Evolutionary conservation across 2,329 filamentous ascomycete species (phyloP).

Genomic region (Pseudocercospora eumusae): DNA sequence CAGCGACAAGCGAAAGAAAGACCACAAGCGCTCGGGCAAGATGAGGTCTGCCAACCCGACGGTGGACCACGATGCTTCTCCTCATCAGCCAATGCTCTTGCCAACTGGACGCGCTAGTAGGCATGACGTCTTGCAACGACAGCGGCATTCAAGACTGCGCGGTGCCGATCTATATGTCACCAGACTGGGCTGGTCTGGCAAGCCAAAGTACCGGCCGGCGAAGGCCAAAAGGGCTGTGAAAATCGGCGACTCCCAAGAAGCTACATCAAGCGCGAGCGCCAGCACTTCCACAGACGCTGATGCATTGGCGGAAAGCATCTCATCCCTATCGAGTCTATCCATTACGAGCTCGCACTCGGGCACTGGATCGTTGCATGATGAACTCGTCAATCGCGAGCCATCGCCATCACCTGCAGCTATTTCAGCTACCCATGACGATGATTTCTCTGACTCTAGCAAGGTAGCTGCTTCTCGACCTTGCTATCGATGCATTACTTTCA

Average conservation of each 20-base stretch:
- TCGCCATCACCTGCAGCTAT: slow-evolving; percentile 13
- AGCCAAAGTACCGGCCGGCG: slow-evolving; percentile 15
- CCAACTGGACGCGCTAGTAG: slow-evolving; percentile 36
- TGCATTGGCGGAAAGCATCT: slow-evolving; percentile 16
- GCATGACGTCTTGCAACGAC: slow-evolving; percentile 41
- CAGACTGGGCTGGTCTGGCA: slow-evolving; percentile 42
- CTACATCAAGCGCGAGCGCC: not conserved
- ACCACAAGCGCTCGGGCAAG: slow-evolving; percentile 33
- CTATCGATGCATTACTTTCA: slow-evolving; percentile 55
- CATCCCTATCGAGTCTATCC: slow-evolving; percentile 22
- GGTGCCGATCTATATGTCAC: slow-evolving; percentile 57
- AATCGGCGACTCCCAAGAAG: not conserved
- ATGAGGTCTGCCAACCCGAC: slow-evolving; percentile 16
- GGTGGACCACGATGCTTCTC: slow-evolving; percentile 19
- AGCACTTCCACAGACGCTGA: slow-evolving; percentile 1
- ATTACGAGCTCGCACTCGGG: slow-evolving; percentile 22
- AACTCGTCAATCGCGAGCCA: slow-evolving; percentile 41
- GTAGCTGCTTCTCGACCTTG: slow-evolving; percentile 51
- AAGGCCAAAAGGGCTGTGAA: slow-evolving; percentile 1
- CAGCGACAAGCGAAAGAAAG: slow-evolving; percentile 29
- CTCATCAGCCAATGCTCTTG: slow-evolving; percentile 33
- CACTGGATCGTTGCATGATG: slow-evolving; percentile 52
- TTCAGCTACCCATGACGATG: not conserved
- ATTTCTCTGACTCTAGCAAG: slow-evolving; percentile 26
- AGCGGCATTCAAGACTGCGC: slow-evolving; percentile 50